Conservation (phyloP, 176 grass and related monocot species). For the Puccinellia tenuiflora region DNA sequence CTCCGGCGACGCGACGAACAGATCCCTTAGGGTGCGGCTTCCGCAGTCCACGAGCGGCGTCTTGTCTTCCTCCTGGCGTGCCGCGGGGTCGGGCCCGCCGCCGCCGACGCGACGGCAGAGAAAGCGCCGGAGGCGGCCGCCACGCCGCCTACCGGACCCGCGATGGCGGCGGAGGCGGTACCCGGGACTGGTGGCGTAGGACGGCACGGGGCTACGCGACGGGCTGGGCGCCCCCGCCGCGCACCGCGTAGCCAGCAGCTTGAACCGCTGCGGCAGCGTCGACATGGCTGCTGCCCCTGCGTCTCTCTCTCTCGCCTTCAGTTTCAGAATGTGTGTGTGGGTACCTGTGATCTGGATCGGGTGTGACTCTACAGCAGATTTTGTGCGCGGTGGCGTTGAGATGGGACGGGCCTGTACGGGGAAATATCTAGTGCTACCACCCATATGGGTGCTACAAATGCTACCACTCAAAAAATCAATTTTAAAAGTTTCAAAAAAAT, state of each 20-base stretch:
- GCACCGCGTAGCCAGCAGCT: slow-evolving; percentile 64
- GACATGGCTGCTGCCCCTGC: slow-evolving; percentile 32
- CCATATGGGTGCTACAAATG: too few species aligned
- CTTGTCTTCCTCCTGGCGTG: slow-evolving; percentile 33
- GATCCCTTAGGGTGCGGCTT: slow-evolving; percentile 55
- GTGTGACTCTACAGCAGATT: neutral
- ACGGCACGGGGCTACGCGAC: slow-evolving; percentile 30
- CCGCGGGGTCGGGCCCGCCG: neutral
- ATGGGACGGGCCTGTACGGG: too few species aligned
- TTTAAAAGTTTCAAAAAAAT: too few species aligned
- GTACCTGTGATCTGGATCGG: slow-evolving; percentile 8
- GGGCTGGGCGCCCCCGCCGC: slow-evolving; percentile 49
- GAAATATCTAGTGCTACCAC: too few species aligned
- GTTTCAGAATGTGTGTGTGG: neutral
- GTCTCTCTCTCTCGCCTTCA: neutral
- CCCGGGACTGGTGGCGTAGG: slow-evolving; percentile 18
- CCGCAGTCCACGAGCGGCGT: slow-evolving; percentile 27
- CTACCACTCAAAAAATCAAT: too few species aligned
- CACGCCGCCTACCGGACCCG: neutral
- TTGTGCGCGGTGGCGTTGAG: too few species aligned
- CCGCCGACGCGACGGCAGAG: slow-evolving; percentile 13
- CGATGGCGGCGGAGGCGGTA: slow-evolving; percentile 29
- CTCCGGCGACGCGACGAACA: slow-evolving; percentile 64
- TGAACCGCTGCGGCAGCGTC: slow-evolving; percentile 68
- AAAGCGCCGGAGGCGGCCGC: slow-evolving; percentile 10